Base-by-base conservation (phyloP, 495 filamentous ascomycete genomes). In the Hypoxylon fragiforme region DNA sequence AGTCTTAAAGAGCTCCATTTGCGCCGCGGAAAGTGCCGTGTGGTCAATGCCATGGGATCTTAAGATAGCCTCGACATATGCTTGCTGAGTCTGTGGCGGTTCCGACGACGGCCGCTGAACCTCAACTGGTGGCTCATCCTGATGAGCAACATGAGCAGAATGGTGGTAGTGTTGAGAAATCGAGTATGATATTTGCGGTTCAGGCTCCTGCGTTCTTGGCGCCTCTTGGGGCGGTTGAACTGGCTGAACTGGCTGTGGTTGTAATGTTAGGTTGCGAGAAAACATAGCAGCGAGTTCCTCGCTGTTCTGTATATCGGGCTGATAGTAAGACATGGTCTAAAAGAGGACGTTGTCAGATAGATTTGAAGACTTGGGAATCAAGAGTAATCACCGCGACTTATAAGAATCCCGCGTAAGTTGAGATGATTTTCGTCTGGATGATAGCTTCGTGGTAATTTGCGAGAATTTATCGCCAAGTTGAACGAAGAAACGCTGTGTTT, bases 101-200 rank as follows among this genome's bases (percentile, higher is more conserved):
- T 79, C 74, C 9, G 78, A 81, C 15, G 76, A 70, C 8, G 73
- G 70, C 26, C 78, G 64, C n/a, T 73, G 68, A 7, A 51, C 54
- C 53, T 69, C 63, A 14, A 55, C 40, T 19, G 60, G 49, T 1
- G 62, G 50, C n/a, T 70, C 60, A 5, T 71, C 49, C 24, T 64
- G 57, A 16, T 60, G 64, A 14, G 55, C 71, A 8, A 79, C 20
- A 57, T 89, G 86, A 20, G 82, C 68, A 1, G 86, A 88, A 64
- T 91, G 88, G 58, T 86, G 82, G 66, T 90, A 90, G 67, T 91
- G 88, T 56, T 87, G 85, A 9, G 85, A 78, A 55, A 89, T 80
- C 45, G 82, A 85, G 71, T 89, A 90, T 44, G 75, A 74, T 49
- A 81, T 80, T 18, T 64, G 40, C 21, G 69, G 57, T 43, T 72